These are phyloP conservation scores for Penicillium crustosum DNA, from an alignment of 2,329 filamentous ascomycete species.

Conservation along the genomic window DNA sequence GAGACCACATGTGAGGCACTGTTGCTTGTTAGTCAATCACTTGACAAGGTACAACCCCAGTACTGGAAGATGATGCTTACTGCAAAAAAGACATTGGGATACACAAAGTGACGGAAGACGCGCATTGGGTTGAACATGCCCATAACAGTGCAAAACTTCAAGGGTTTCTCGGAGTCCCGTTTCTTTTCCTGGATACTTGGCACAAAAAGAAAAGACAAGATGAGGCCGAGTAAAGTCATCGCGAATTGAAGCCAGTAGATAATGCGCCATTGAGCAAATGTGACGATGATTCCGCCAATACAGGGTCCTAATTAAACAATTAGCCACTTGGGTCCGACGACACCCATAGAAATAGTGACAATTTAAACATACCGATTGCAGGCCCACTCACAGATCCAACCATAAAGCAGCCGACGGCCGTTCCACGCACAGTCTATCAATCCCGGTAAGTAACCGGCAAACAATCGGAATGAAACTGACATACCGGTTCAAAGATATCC, in stretches of 20 bases:
- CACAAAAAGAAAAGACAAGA: conserved; percentile 64
- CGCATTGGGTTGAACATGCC: conserved; percentile 62
- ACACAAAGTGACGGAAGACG: conserved; percentile 60
- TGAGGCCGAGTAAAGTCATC: conserved; percentile 59
- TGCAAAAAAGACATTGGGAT: conserved; percentile 66
- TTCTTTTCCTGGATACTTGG: conserved; percentile 64
- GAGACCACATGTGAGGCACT: conserved; percentile 39
- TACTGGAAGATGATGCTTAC: conserved; percentile 27
- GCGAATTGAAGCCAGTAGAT: conserved; percentile 78
- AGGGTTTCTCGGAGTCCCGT: conserved; percentile 50
- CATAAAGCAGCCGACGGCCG: conserved; percentile 47
- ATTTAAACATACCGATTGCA: conserved; percentile 37
- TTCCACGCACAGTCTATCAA: conserved; percentile 41
- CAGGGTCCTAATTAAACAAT: conserved; percentile 47
- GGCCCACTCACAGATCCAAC: conserved; percentile 45
- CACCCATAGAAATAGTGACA: not conserved
- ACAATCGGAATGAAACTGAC: not conserved
- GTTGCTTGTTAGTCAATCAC: not conserved
- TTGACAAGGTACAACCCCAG: not conserved
- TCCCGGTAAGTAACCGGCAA: conserved; percentile 1
- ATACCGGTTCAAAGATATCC: conserved; percentile 42
- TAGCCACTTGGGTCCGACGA: not conserved
- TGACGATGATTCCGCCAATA: conserved; percentile 75
- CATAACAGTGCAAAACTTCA: conserved; percentile 43
- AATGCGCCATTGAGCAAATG: conserved; percentile 69